These are phyloP conservation scores for Saposhnikovia divaricata DNA, from an alignment of 129 eudicot genomes.

Conservation along the genomic window DNA sequence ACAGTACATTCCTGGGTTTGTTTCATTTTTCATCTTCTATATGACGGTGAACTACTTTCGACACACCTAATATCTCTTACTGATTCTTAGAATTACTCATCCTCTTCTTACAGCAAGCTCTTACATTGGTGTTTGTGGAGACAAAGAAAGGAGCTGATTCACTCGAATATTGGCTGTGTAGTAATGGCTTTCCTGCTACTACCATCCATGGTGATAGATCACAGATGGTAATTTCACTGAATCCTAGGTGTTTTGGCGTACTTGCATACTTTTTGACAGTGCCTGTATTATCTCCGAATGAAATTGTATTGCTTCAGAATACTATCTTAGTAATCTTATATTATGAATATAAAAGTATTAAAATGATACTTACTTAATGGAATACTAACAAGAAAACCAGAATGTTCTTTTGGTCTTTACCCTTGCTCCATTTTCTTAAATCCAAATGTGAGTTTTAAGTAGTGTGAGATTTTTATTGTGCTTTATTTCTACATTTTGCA, in stretches of 20 bases:
- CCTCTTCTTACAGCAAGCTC: conserved; percentile 47
- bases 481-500: neutral
- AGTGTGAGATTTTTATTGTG: neutral
- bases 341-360: neutral
- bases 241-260: neutral
- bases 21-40: neutral
- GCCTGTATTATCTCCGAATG: neutral
- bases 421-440: neutral
- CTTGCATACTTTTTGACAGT: neutral
- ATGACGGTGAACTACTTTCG: neutral
- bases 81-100: conserved; percentile 15
- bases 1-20: neutral
- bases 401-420: neutral
- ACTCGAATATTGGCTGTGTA: conserved; percentile 54
- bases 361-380: neutral
- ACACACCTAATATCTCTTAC: neutral
- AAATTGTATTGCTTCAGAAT: neutral
- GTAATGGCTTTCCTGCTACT: conserved; percentile 60
- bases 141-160: conserved; percentile 70
- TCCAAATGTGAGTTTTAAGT: neutral
- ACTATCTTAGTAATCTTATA: neutral
- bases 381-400: neutral
- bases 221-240: conserved; percentile 33
- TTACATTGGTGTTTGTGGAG: conserved; percentile 63
- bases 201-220: conserved; percentile 66